Evolutionary conservation across 176 grass and related monocot genomes (phyloP).

Genomic region (Bromus sterilis): DNA sequence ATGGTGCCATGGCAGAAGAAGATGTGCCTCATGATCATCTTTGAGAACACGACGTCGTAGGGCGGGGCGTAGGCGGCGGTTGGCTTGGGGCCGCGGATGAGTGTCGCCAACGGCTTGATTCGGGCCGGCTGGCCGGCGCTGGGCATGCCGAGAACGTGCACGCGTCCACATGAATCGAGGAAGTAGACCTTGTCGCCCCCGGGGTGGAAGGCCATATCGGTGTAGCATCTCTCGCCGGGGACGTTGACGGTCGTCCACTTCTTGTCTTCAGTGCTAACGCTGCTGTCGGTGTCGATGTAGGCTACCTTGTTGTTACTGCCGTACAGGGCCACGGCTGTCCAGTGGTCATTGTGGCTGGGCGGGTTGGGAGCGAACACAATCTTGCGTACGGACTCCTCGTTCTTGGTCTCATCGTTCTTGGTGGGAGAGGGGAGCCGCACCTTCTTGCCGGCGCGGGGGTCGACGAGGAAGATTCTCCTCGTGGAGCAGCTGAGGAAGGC

Average conservation of each 20-base stretch:
- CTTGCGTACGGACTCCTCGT: too few species aligned
- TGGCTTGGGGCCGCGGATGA: not conserved
- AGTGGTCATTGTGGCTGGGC: not conserved
- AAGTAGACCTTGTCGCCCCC: not conserved
- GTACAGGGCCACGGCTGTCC: not conserved
- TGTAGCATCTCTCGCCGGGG: not conserved
- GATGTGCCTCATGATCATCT: not conserved
- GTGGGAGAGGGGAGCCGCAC: not conserved
- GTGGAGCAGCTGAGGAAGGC: not conserved
- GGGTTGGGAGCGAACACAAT: conserved; percentile 13
- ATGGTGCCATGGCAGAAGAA: not conserved
- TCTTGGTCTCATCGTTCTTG: too few species aligned
- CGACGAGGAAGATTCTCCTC: not conserved
- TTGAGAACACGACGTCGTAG: not conserved
- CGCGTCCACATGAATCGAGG: not conserved
- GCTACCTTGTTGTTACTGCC: not conserved
- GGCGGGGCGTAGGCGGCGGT: not conserved
- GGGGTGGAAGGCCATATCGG: not conserved
- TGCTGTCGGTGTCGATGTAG: not conserved
- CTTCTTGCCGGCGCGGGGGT: not conserved
- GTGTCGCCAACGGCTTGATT: not conserved
- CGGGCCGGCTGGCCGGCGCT: too few species aligned
- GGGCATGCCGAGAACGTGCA: not conserved
- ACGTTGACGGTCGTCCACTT: not conserved
- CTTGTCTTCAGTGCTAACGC: not conserved